Base-by-base conservation (phyloP, 352 stramenopile genomes). In the Phytophthora pinifolia region DNA sequence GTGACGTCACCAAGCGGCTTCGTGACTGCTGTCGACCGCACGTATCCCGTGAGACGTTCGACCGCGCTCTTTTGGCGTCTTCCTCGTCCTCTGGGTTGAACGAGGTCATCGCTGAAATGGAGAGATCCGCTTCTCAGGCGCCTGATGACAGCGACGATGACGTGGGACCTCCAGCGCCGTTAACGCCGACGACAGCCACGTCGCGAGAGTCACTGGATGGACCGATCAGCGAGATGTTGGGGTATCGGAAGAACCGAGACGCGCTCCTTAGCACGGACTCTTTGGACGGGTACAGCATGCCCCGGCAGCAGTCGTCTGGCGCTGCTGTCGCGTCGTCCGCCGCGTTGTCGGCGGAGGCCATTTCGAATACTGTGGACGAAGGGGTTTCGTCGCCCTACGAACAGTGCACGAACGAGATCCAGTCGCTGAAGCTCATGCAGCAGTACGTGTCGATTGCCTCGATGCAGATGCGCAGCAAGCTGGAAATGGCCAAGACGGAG, bases 381-480 rank as follows among this genome's bases (percentile, higher is more conserved):
- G 37, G 42, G 36, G 20, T 46, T 18, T 59, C 55, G 51, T 74
- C 59, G 2, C 66, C 53, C 17, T 89, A 89, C 31, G 81, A 94
- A 37, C 72, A 82, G 43, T 73, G 73, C 35, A 90, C 85, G 42
- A 87, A 93, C 36, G 83, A 95, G 33, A 77, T 84, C 18, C 76
- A 87, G 52, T 84, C 74, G 12, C 55, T 95, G 7, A 88, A 88
- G 48, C 70, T 96, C 10, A 94, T 96, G 79, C 79, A 93, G 45
- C 74, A 96, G 56, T 96, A 96, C 46, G 83, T 96, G 9, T 78
- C 72, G 8, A 90, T 93, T 49, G 86, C 86, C 4, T 96, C 86
- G 33, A 92, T 88, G 72, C 86, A 96, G 52, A 94, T 96, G 86
- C 74, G 78, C n/a, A 93, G 76, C 46, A 96, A 94, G 49, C 79